These are phyloP conservation scores for Aspergillus proliferans DNA, from an alignment of 2,329 filamentous ascomycete species.

Conservation along the genomic window DNA sequence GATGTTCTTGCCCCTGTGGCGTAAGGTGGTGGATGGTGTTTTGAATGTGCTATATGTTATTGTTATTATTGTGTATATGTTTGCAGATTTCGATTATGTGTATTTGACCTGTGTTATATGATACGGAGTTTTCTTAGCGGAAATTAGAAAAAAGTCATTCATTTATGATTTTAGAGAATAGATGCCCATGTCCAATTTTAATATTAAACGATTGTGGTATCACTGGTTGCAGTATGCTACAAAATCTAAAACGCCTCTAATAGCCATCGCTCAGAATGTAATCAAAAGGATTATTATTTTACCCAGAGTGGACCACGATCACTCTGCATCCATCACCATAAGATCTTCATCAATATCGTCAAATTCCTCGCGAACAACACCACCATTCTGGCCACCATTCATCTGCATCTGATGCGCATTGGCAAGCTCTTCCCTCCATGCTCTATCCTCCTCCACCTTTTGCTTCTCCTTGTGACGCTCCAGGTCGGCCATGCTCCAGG, in stretches of 20 bases:
- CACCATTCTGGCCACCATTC: slow-evolving; percentile 18
- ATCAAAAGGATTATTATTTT: slow-evolving; percentile 3
- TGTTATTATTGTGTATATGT: slow-evolving; percentile 14
- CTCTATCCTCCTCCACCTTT: slow-evolving; percentile 63
- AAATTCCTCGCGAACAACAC: slow-evolving; percentile 24
- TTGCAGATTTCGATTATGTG: slow-evolving; percentile 9
- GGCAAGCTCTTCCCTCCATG: slow-evolving; percentile 49
- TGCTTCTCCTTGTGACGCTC: slow-evolving; percentile 62
- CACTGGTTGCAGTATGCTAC: not conserved
- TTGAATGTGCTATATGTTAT: slow-evolving; percentile 3
- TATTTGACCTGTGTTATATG: slow-evolving; percentile 28
- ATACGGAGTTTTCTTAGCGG: slow-evolving; percentile 34
- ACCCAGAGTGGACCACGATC: slow-evolving; percentile 6
- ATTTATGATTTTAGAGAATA: slow-evolving; percentile 17
- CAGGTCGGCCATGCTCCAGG: slow-evolving; percentile 78
- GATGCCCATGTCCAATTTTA: slow-evolving; percentile 1
- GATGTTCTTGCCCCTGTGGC: slow-evolving; percentile 64
- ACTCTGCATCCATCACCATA: slow-evolving; percentile 35
- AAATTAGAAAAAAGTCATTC: slow-evolving; percentile 28
- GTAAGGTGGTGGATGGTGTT: slow-evolving; percentile 19
- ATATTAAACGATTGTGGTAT: slow-evolving; percentile 12
- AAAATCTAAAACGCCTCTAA: slow-evolving; percentile 2
- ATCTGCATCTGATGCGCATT: slow-evolving; percentile 19
- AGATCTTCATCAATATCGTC: slow-evolving; percentile 41
- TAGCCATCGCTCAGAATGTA: not conserved